Conservation (phyloP, 2,329 filamentous ascomycete species). For the Hypoxylon rubiginosum region DNA sequence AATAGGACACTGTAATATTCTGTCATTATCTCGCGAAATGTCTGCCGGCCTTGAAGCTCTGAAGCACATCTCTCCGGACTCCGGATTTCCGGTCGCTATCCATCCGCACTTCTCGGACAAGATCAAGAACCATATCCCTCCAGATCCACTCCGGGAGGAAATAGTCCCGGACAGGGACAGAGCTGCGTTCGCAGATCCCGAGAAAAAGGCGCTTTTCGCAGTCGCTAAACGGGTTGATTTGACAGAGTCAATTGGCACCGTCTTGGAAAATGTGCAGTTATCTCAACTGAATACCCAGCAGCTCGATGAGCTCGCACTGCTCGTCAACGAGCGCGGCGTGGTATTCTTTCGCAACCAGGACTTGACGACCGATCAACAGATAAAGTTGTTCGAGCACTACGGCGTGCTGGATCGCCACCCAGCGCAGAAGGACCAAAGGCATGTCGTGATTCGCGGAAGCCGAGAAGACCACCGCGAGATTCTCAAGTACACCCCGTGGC, state of each 20-base stretch:
- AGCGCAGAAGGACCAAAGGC: slow-evolving; percentile 58
- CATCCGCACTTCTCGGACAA: slow-evolving; percentile 63
- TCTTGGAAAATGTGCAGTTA: slow-evolving; percentile 58
- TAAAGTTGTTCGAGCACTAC: slow-evolving; percentile 62
- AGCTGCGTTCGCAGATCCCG: slow-evolving; percentile 59
- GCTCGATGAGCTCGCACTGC: slow-evolving; percentile 64
- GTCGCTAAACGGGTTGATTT: slow-evolving; percentile 56
- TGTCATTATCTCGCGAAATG: slow-evolving; percentile 8
- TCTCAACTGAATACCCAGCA: slow-evolving; percentile 60
- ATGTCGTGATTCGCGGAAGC: slow-evolving; percentile 61
- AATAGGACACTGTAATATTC: background rate
- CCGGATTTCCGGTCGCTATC: slow-evolving; percentile 60
- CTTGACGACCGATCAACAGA: slow-evolving; percentile 59
- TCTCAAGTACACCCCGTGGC: slow-evolving; percentile 62
- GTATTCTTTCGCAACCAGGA: slow-evolving; percentile 64
- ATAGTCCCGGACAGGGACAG: slow-evolving; percentile 54
- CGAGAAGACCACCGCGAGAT: slow-evolving; percentile 61
- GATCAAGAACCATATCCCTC: slow-evolving; percentile 57
- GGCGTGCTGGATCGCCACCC: slow-evolving; percentile 63
- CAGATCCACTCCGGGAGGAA: slow-evolving; percentile 54
- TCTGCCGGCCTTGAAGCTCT: slow-evolving; percentile 60
- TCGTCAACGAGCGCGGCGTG: slow-evolving; percentile 62
- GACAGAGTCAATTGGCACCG: slow-evolving; percentile 60
- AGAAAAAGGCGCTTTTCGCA: slow-evolving; percentile 59
- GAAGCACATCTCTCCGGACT: slow-evolving; percentile 64